phyloP scores from a whole-genome alignment of 306 rosid species.

The Alnus glutinosa region DNA sequence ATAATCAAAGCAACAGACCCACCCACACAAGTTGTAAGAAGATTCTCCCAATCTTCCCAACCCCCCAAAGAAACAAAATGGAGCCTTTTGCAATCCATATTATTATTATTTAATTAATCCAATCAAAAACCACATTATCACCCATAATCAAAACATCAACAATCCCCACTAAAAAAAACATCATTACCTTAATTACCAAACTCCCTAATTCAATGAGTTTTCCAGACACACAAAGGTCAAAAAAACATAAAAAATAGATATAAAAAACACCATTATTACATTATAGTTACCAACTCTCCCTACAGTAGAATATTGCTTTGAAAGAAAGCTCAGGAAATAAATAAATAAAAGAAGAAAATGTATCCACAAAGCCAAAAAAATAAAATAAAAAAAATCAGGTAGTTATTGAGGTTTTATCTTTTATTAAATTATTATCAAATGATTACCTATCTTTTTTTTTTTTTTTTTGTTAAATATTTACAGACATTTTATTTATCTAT shows the following conservation, averaged over 20 bases:
- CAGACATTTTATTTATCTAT: no score
- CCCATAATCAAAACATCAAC: background rate
- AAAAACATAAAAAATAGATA: no score
- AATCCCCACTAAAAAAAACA: background rate
- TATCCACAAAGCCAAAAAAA: no score
- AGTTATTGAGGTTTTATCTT: no score
- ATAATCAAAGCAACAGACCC: constrained; percentile 13
- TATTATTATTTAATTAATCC: background rate
- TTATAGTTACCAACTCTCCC: no score
- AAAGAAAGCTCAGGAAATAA: background rate
- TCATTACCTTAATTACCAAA: constrained; percentile 16
- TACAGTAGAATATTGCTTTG: no score
- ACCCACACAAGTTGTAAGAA: constrained; percentile 30
- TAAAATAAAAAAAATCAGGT: no score
- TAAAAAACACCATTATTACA: no score
- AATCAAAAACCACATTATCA: background rate
- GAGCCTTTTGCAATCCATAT: constrained; percentile 5
- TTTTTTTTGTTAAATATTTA: no score
- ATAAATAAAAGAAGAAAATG: background rate
- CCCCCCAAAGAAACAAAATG: constrained; percentile 15
- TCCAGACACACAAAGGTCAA: background rate
- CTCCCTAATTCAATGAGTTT: background rate
- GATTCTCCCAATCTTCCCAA: constrained; percentile 8
- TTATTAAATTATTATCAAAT: no score
- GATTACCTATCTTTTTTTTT: no score